Base-by-base conservation (phyloP, 2,329 filamentous ascomycete species). In the Curvularia sp. region DNA sequence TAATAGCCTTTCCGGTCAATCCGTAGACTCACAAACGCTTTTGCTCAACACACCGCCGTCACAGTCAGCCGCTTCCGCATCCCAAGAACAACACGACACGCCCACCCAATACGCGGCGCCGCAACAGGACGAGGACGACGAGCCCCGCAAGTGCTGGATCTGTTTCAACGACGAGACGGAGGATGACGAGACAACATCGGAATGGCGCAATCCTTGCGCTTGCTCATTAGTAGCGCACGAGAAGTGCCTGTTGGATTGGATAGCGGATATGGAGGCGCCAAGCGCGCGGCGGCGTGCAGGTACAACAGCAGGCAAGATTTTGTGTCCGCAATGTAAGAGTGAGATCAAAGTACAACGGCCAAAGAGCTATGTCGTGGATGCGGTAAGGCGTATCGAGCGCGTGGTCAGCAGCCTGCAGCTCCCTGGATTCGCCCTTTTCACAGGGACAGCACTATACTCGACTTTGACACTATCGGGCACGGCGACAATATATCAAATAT, bases 211-310 rank as follows among this genome's bases (percentile, higher is more conserved):
- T 54, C 93, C 95, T 1, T 99, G 95, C 75, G 90, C 89, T 0
- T 99, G 95, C 78, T 93, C 91, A 12, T 83, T 99, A 39, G 91
- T 91, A 55, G 95, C 93, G 1, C 95, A 99, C 75, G 93, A 98
- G 75, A 86, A 88, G 60, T 97, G 93, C 75, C 84, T 98, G 65
- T 83, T 98, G 39, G 90, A 92, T 70, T 99, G 93, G 93, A 89
- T 98, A 18, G 89, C 91, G n/a, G 92, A 97, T 73, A 86, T 92
- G 72, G 93, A 97, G 78, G 82, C 85, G 22, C 85, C 85, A 1
- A 83, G 80, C 38, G 78, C 84, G 18, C 72, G 81, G 60, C 79
- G 80, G 64, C 77, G 80, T 65, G 85, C 73, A 75, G 82, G 75
- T 20, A 70, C 71, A 24, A 74, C 64, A 15, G 61, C 73, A 28